These are phyloP conservation scores for Nannochloris sp. DNA, from an alignment of 139 green algal species.

Conservation along the genomic window DNA sequence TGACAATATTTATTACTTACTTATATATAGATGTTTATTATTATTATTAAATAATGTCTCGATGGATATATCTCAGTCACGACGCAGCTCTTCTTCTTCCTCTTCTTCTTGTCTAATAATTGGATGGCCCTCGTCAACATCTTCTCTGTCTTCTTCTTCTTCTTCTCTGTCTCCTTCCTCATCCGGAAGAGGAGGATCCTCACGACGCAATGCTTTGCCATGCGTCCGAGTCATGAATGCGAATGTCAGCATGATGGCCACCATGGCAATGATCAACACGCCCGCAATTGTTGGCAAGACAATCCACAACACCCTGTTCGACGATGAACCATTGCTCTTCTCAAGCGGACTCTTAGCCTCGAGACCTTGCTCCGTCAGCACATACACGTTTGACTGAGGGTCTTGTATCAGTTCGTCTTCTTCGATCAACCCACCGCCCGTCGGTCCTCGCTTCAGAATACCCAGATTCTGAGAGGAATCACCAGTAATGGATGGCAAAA, in stretches of 20 bases:
- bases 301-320: slow-evolving; percentile 10
- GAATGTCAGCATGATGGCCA: slow-evolving; percentile 2
- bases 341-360: neutral
- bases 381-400: neutral
- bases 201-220: too few species aligned
- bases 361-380: neutral
- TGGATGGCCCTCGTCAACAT: too few species aligned
- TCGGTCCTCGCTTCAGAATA: neutral
- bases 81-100: too few species aligned
- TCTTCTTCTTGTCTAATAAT: too few species aligned
- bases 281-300: slow-evolving; percentile 19
- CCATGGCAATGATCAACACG: neutral
- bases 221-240: neutral
- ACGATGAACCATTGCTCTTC: too few species aligned
- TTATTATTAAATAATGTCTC: too few species aligned
- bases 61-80: too few species aligned
- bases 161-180: too few species aligned
- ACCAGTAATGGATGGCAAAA: neutral
- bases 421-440: neutral
- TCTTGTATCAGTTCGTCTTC: neutral
- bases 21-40: too few species aligned
- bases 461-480: neutral
- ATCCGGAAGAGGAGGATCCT: too few species aligned
- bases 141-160: too few species aligned
- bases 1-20: too few species aligned